Evolutionary conservation across 495 filamentous ascomycete genomes (phyloP).

Genomic region (Aspergillus saccharolyticus): DNA sequence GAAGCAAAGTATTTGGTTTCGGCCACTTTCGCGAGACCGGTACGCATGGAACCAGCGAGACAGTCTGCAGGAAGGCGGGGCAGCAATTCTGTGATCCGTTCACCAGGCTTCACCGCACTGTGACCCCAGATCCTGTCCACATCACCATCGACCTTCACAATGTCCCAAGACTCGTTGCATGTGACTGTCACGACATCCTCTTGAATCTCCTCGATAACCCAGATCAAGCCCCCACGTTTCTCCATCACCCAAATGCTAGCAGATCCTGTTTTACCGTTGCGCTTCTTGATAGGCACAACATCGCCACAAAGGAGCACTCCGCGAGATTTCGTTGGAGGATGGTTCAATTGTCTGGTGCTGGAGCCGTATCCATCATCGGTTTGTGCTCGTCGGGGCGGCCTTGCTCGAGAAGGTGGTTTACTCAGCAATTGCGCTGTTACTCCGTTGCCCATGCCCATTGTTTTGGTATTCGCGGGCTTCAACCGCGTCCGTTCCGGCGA

Average conservation of each 20-base stretch:
- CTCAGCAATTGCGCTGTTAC: constrained; percentile 81
- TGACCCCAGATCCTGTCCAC: constrained; percentile 77
- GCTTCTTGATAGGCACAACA: constrained; percentile 93
- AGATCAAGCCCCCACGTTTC: constrained; percentile 87
- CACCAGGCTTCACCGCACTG: constrained; percentile 56
- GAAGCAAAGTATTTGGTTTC: constrained; percentile 77
- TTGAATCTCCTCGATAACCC: constrained; percentile 96
- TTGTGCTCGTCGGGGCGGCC: constrained; percentile 52
- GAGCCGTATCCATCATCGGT: constrained; percentile 73
- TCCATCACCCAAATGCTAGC: constrained; percentile 98
- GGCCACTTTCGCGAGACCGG: constrained; percentile 62
- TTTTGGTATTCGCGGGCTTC: constrained; percentile 38
- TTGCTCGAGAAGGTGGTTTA: constrained; percentile 76
- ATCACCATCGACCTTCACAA: constrained; percentile 63
- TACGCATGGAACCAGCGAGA: constrained; percentile 56
- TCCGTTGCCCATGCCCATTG: constrained; percentile 65
- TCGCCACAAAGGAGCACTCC: constrained; percentile 94
- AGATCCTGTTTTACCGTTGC: constrained; percentile 83
- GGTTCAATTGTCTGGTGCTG: constrained; percentile 49
- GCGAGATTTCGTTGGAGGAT: constrained; percentile 69
- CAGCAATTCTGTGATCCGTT: constrained; percentile 69
- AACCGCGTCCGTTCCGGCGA: constrained; percentile 33
- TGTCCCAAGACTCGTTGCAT: constrained; percentile 67
- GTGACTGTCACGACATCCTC: constrained; percentile 78
- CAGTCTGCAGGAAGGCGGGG: constrained; percentile 73